Evolutionary conservation across 2,329 filamentous ascomycete species (phyloP).

Genomic region (Talaromyces sp.): DNA sequence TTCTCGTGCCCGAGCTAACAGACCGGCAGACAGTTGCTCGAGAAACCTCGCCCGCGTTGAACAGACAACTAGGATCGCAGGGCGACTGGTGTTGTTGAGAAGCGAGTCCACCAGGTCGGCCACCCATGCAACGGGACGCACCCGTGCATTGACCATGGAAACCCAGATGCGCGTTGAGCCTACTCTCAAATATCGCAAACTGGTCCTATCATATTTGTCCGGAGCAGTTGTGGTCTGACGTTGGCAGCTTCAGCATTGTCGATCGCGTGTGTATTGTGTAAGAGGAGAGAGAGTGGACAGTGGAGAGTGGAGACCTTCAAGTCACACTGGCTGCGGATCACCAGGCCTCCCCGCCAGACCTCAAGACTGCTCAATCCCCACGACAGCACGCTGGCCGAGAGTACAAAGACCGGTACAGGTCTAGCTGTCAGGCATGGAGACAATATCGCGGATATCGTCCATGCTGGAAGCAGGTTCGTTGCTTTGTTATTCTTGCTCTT

Average conservation of each 20-base stretch:
- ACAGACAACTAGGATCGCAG: constrained; percentile 68
- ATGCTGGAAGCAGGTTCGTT: constrained; percentile 83
- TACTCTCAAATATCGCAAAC: background rate
- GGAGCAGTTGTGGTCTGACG: background rate
- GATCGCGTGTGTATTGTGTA: background rate
- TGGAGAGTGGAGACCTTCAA: background rate
- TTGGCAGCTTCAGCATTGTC: background rate
- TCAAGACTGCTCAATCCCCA: background rate
- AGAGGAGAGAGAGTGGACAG: background rate
- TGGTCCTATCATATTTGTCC: background rate
- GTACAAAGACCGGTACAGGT: constrained; percentile 12
- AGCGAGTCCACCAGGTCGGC: constrained; percentile 58
- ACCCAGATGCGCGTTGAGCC: background rate
- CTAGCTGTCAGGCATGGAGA: constrained; percentile 66
- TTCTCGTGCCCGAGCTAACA: constrained; percentile 18
- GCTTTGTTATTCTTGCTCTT: background rate
- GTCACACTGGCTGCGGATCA: background rate
- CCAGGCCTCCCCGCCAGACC: background rate
- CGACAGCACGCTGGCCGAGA: constrained; percentile 14
- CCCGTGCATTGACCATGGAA: constrained; percentile 12
- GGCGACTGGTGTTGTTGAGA: constrained; percentile 50
- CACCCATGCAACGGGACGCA: constrained; percentile 40
- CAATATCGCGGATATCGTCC: constrained; percentile 86
- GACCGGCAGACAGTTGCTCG: constrained; percentile 49
- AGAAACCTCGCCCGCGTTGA: constrained; percentile 61